Percentiles rank a stretch among this genome's conserved stretches.
Conservation (phyloP, 208 protist species). For the Crithidia mellificae region DNA sequence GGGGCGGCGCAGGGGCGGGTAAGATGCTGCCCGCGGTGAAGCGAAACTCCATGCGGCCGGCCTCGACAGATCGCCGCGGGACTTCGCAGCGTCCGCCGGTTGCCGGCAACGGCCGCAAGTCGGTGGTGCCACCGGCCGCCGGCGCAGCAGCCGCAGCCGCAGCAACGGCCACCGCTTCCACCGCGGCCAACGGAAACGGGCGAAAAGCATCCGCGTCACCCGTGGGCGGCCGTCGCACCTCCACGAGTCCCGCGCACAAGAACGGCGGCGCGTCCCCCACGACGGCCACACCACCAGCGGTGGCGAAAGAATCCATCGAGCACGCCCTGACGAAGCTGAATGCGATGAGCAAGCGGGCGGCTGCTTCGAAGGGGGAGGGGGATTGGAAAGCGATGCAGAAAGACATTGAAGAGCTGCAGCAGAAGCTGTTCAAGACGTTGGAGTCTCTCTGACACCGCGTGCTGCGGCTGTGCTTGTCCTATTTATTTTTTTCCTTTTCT, state of each 20-base stretch:
- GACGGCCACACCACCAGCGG: constrained; percentile 7
- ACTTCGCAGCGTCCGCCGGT: not conserved
- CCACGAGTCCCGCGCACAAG: not conserved
- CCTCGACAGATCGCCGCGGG: constrained; percentile 1
- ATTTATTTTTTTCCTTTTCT: no score
- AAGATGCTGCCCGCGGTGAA: constrained; percentile 10
- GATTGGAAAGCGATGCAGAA: constrained; percentile 39
- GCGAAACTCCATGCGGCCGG: constrained; percentile 11
- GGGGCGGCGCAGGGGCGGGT: not conserved
- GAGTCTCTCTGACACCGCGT: constrained; percentile 6
- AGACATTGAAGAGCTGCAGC: constrained; percentile 54
- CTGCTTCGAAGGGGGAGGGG: constrained; percentile 7
- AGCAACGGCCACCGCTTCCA: not conserved
- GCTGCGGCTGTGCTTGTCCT: no score
- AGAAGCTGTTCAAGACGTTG: constrained; percentile 42
- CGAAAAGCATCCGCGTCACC: constrained; percentile 1
- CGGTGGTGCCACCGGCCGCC: not conserved
- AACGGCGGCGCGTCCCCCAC: not conserved
- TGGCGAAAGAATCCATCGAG: constrained; percentile 47
- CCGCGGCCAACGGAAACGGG: constrained; percentile 2
- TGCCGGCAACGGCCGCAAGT: not conserved
- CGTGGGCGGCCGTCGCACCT: constrained; percentile 9
- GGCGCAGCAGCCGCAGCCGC: not conserved
- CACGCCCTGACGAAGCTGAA: constrained; percentile 57
- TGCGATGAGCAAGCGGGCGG: constrained; percentile 41